These are phyloP conservation scores for Ustilago nuda DNA, from an alignment of 1,284 basidiomycete species.

Conservation along the genomic window DNA sequence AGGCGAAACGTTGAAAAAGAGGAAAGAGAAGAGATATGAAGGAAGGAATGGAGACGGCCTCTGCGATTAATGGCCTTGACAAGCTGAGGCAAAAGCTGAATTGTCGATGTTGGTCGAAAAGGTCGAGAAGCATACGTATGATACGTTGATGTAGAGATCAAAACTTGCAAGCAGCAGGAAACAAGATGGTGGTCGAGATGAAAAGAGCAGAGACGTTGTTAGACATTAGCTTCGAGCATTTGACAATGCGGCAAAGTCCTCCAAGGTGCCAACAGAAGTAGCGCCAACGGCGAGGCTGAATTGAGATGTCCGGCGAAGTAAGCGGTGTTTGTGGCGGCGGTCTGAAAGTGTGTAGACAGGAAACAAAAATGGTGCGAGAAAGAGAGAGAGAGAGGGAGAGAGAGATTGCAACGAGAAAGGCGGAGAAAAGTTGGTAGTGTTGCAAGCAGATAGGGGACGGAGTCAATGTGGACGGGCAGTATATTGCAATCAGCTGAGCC, in stretches of 20 bases:
- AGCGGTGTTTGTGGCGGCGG: neutral
- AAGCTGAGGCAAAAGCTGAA: neutral
- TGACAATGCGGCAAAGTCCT: neutral
- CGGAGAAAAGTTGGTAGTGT: neutral
- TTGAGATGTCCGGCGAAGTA: neutral
- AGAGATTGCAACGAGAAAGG: neutral
- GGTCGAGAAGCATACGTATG: neutral
- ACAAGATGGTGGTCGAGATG: constrained; percentile 2
- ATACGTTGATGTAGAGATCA: neutral
- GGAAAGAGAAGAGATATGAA: neutral
- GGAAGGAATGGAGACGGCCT: neutral
- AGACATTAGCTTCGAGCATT: neutral
- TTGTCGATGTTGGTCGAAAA: neutral
- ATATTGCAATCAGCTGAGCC: constrained; percentile 4
- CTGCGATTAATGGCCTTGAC: neutral
- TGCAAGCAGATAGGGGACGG: neutral
- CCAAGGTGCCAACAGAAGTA: neutral
- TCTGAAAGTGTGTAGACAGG: neutral
- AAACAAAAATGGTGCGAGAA: neutral
- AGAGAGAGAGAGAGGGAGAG: neutral
- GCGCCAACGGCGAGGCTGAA: neutral
- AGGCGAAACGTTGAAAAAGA: neutral
- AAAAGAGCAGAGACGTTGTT: neutral
- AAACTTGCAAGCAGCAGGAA: neutral
- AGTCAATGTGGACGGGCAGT: constrained; percentile 12